phyloP scores from a whole-genome alignment of 805 yeast genomes.

The Vanderwaltozyma tropicalis region DNA sequence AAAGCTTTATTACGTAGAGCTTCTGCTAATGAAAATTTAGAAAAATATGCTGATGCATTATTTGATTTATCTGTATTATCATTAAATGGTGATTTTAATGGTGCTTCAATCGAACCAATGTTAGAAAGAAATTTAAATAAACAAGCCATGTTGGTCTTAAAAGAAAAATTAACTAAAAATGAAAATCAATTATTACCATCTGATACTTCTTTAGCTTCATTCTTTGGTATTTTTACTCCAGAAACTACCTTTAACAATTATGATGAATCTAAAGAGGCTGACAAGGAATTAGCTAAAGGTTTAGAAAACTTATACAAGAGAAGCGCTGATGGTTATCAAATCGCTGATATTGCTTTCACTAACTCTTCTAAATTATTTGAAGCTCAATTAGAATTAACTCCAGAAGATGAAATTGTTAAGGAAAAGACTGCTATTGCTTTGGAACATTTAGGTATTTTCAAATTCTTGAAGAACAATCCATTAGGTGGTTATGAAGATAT shows the following conservation, averaged over 20 bases:
- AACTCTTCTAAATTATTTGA: conserved; percentile 47
- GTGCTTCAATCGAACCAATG: conserved; percentile 64
- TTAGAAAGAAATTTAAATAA: conserved; percentile 80
- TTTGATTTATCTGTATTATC: conserved; percentile 85
- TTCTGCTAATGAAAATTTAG: conserved; percentile 76
- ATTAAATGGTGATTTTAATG: conserved; percentile 72
- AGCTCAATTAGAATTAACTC: conserved; percentile 16
- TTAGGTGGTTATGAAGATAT: conserved; percentile 54
- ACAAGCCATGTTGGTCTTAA: conserved; percentile 65
- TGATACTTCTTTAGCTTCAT: conserved; percentile 72
- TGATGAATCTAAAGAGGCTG: conserved; percentile 49
- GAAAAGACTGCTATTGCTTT: conserved; percentile 55
- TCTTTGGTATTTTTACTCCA: conserved; percentile 72
- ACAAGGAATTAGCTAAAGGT: conserved; percentile 55
- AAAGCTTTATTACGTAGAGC: conserved; percentile 93
- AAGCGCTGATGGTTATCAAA: conserved; percentile 30
- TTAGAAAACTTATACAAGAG: conserved; percentile 43
- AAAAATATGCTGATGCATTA: conserved; percentile 72
- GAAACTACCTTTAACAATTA: conserved; percentile 40
- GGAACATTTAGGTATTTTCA: conserved; percentile 76
- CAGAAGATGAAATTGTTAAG: conserved; percentile 21
- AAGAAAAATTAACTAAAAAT: conserved; percentile 40
- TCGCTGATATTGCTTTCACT: conserved; percentile 34
- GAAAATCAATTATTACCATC: conserved; percentile 50
- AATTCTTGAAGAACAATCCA: conserved; percentile 69